These are phyloP conservation scores for Omphalotus guepiniiformis DNA, from an alignment of 768 basidiomycete genomes.

Conservation along the genomic window DNA sequence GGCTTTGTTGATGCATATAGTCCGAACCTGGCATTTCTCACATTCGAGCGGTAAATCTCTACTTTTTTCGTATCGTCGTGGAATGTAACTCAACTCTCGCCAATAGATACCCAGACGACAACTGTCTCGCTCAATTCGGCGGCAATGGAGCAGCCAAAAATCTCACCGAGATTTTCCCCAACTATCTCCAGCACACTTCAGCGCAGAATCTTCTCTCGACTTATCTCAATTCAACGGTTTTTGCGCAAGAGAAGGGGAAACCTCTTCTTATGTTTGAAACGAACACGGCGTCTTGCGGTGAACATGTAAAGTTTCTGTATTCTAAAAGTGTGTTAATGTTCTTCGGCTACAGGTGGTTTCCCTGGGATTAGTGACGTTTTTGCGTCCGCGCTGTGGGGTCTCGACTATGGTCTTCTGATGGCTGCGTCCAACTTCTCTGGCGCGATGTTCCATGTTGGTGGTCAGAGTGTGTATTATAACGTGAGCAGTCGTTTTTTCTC, in stretches of 20 bases:
- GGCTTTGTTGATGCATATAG: constrained; percentile 31
- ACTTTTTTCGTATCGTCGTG: background rate
- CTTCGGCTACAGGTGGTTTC: constrained; percentile 28
- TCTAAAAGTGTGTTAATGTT: constrained; percentile 3
- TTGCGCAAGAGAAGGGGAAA: constrained; percentile 29
- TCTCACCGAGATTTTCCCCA: constrained; percentile 45
- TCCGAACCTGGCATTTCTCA: constrained; percentile 24
- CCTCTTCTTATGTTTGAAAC: constrained; percentile 40
- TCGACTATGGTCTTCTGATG: constrained; percentile 37
- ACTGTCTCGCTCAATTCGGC: constrained; percentile 51
- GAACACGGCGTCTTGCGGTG: constrained; percentile 38
- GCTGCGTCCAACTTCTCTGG: constrained; percentile 34
- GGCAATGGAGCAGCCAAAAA: constrained; percentile 31
- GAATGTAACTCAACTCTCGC: background rate
- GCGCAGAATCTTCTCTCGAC: constrained; percentile 43
- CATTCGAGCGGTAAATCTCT: constrained; percentile 39
- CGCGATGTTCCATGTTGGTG: constrained; percentile 17
- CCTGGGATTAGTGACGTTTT: constrained; percentile 39
- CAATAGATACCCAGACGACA: constrained; percentile 34
- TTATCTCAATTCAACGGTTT: constrained; percentile 46
- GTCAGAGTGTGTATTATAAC: constrained; percentile 16
- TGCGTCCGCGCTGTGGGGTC: constrained; percentile 38
- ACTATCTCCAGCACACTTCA: constrained; percentile 58
- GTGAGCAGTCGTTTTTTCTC: constrained; percentile 21
- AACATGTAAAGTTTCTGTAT: background rate